phyloP scores from a whole-genome alignment of 2,329 filamentous ascomycete genomes.

The Colletotrichum sp. region DNA sequence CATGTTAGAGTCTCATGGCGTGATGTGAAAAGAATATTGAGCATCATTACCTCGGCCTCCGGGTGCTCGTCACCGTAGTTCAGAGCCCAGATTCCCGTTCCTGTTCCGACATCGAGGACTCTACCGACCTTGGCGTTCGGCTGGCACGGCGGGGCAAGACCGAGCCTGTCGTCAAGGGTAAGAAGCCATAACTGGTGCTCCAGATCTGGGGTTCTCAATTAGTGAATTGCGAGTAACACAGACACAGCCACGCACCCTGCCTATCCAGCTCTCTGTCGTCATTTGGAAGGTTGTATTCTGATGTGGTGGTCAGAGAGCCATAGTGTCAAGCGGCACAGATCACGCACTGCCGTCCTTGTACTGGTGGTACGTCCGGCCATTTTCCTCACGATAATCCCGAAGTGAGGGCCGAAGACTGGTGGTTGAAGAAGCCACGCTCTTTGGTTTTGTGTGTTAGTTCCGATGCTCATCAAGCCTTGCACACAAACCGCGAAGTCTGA shows the following conservation, averaged over 20 bases:
- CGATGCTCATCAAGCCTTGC: no score
- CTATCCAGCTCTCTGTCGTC: conserved; percentile 5
- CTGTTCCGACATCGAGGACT: conserved; percentile 28
- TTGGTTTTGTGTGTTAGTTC: no score
- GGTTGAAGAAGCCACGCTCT: neutral
- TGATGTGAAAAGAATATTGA: no score
- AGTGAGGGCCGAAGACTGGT: neutral
- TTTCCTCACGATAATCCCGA: neutral
- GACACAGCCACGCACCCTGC: no score
- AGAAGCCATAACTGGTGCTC: conserved; percentile 39
- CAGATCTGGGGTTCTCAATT: no score
- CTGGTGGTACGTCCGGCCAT: neutral
- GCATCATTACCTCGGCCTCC: conserved; percentile 27
- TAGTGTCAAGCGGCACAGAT: no score
- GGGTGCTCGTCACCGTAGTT: conserved; percentile 35
- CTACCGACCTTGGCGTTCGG: neutral
- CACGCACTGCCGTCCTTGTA: neutral
- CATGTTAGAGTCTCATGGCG: no score
- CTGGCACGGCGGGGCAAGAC: conserved; percentile 27
- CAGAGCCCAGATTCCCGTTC: conserved; percentile 28
- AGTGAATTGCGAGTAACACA: no score
- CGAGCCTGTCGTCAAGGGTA: conserved; percentile 33
- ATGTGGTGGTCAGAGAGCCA: no score
- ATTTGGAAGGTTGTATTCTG: conserved; percentile 8
- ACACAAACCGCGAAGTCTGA: no score